A percentile compares a stretch with the other conserved stretches of the same genome.
These are phyloP conservation scores for Diplodia mutila DNA, from an alignment of 2,329 filamentous ascomycete species.

Conservation along the genomic window DNA sequence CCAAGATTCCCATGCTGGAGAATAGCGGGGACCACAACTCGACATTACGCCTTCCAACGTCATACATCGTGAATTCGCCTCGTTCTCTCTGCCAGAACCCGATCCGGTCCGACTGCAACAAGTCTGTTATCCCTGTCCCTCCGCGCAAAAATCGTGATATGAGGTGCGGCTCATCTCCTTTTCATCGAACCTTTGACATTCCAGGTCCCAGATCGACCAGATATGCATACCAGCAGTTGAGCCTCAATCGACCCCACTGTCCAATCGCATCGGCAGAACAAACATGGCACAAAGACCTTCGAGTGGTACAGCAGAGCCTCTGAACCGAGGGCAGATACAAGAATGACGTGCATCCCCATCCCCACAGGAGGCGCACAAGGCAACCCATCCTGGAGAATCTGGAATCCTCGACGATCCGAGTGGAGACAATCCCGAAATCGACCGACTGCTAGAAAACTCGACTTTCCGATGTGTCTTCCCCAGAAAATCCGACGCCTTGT, in stretches of 20 bases:
- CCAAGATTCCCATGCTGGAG: conserved; percentile 10
- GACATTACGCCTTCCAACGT: conserved; percentile 11
- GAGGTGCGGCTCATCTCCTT: neutral
- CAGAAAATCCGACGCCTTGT: neutral
- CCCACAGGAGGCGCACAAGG: conserved; percentile 1
- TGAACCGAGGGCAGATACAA: neutral
- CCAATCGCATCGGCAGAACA: neutral
- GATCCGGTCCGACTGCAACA: neutral
- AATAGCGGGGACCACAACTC: neutral
- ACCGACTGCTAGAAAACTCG: neutral
- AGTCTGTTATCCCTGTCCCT: too few species aligned
- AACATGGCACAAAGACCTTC: neutral
- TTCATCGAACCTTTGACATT: neutral
- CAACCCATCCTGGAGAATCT: conserved; percentile 4
- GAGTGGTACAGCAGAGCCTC: neutral
- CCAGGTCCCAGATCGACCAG: too few species aligned
- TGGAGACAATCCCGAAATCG: neutral
- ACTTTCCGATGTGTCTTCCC: neutral
- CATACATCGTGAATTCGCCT: conserved; percentile 11
- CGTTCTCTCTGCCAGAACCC: neutral
- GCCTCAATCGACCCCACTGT: neutral
- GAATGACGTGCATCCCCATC: conserved; percentile 8
- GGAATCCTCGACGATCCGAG: neutral
- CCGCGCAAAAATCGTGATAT: too few species aligned
- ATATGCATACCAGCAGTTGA: neutral